Conservation (phyloP, 202 grass and related monocot species). For the Setaria viridis region DNA sequence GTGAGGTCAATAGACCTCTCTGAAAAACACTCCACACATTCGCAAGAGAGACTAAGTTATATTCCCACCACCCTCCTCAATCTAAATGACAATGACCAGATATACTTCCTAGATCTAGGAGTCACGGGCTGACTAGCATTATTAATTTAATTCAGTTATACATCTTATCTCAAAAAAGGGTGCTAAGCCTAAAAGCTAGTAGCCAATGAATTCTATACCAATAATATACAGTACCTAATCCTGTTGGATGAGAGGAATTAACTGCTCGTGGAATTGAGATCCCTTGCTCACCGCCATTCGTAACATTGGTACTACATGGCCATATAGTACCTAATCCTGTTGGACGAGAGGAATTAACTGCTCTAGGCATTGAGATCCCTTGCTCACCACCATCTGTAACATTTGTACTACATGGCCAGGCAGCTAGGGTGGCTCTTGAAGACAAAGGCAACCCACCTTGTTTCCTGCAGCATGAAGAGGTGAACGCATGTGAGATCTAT, state of each 20-base stretch:
- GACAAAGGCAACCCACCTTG: conserved; percentile 64
- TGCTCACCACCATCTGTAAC: conserved; percentile 38
- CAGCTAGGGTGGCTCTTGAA: conserved; percentile 69
- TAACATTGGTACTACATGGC: conserved; percentile 42
- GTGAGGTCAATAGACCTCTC: not conserved
- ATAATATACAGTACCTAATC: conserved; percentile 58
- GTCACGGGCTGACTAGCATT: too few relatives aligned
- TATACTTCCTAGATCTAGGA: not conserved
- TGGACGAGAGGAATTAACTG: conserved; percentile 48
- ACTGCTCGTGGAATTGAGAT: conserved; percentile 40
- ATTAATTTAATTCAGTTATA: conserved; percentile 32
- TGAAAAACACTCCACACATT: not conserved
- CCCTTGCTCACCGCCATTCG: conserved; percentile 36
- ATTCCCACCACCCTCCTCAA: not conserved
- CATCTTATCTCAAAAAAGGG: conserved; percentile 23
- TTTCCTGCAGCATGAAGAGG: conserved; percentile 62
- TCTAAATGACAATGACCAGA: not conserved
- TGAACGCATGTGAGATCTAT: conserved; percentile 26
- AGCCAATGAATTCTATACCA: not conserved
- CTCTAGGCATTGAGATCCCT: conserved; percentile 39
- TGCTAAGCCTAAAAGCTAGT: not conserved
- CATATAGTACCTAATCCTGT: conserved; percentile 60
- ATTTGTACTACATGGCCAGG: conserved; percentile 61
- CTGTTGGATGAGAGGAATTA: conserved; percentile 43
- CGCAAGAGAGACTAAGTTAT: not conserved